These are phyloP conservation scores for Calcarisporium arbuscula DNA, from an alignment of 2,329 filamentous ascomycete genomes.

Conservation along the genomic window DNA sequence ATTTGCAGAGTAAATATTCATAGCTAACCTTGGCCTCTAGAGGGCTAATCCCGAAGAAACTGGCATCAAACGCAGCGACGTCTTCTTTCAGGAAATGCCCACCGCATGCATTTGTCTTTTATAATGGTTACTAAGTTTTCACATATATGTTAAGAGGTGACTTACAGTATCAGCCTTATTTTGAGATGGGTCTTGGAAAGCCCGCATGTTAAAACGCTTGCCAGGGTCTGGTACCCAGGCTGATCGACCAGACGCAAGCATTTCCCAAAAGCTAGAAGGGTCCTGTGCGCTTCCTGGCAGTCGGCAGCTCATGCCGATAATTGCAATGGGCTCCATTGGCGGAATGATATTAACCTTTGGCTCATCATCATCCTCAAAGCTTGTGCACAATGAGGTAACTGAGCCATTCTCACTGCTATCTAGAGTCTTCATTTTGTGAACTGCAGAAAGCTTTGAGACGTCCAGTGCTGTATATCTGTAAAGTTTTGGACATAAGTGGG, in stretches of 20 bases:
- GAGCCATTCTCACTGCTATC: too few relatives aligned
- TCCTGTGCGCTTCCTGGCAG: slow-evolving; percentile 13
- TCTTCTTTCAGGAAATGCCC: slow-evolving; percentile 22
- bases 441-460: too few relatives aligned
- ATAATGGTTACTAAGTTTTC: not conserved
- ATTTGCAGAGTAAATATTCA: not conserved
- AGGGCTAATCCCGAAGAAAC: slow-evolving; percentile 16
- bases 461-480: too few relatives aligned
- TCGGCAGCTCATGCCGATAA: slow-evolving; percentile 17
- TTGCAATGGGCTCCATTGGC: slow-evolving; percentile 16
- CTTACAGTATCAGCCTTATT: slow-evolving; percentile 5
- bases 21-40: slow-evolving; percentile 10
- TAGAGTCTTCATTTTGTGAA: too few relatives aligned
- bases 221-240: slow-evolving; percentile 33
- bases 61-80: slow-evolving; percentile 17
- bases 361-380: too few relatives aligned
- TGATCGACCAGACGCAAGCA: slow-evolving; percentile 19
- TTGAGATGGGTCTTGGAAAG: slow-evolving; percentile 25
- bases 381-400: too few relatives aligned
- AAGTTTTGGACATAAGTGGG: too few relatives aligned
- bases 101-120: slow-evolving; percentile 11
- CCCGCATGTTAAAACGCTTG: slow-evolving; percentile 39
- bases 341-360: too few relatives aligned
- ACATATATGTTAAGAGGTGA: not conserved
- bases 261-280: slow-evolving; percentile 11